These are phyloP conservation scores for Suhomyces bokatorum DNA, from an alignment of 1,139 yeast genomes.

Conservation along the genomic window DNA sequence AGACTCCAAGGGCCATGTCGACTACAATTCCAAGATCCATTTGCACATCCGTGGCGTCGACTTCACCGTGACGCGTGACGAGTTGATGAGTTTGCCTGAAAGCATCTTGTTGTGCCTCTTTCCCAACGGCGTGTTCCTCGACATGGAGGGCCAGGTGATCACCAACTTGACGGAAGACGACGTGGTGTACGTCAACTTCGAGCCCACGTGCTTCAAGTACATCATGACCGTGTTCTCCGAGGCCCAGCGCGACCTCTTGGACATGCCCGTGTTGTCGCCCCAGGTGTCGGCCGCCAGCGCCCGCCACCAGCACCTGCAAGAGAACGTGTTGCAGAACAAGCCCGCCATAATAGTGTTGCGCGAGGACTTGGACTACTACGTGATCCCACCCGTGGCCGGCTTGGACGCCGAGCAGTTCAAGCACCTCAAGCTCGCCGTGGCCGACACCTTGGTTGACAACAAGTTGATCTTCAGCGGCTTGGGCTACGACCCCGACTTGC, in stretches of 20 bases:
- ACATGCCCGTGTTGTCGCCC: conserved; percentile 30
- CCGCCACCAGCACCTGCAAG: conserved; percentile 29
- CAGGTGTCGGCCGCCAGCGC: conserved; percentile 15
- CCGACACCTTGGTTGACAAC: conserved; percentile 49
- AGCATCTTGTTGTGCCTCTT: conserved; percentile 80
- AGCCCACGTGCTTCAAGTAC: conserved; percentile 82
- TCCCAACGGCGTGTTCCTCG: conserved; percentile 87
- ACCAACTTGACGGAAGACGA: conserved; percentile 76
- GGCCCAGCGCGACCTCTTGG: conserved; percentile 42
- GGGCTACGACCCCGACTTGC: conserved; percentile 37
- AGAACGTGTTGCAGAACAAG: conserved; percentile 65
- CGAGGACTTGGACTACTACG: conserved; percentile 92
- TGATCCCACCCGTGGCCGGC: conserved; percentile 71
- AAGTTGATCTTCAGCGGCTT: conserved; percentile 75
- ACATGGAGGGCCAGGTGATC: conserved; percentile 71
- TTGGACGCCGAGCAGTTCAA: conserved; percentile 54
- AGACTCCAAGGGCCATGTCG: conserved; percentile 35
- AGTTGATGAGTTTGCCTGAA: conserved; percentile 88
- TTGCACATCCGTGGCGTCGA: conserved; percentile 63
- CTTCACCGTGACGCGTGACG: conserved; percentile 80
- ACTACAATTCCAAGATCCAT: conserved; percentile 62
- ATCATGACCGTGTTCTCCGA: conserved; percentile 65
- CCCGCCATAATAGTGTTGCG: conserved; percentile 92
- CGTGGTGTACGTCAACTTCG: conserved; percentile 77
- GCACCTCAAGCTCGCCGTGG: conserved; percentile 69